These are phyloP conservation scores for Exserohilum rostratum DNA, from an alignment of 2,329 filamentous ascomycete genomes.

Conservation along the genomic window DNA sequence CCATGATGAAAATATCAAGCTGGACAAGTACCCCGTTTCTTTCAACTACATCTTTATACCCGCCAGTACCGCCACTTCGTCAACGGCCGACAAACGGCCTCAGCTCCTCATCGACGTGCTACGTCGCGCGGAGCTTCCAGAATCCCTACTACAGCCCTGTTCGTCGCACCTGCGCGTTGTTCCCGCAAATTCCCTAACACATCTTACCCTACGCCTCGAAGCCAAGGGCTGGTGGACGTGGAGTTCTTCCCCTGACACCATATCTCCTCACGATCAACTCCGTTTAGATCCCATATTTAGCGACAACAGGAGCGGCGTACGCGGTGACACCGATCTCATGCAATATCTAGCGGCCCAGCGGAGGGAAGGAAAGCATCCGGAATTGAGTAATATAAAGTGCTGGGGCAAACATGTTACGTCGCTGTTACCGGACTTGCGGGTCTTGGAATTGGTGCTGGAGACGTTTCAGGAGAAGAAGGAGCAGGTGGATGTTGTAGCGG, in stretches of 20 bases:
- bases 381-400: neutral
- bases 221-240: conserved; percentile 27
- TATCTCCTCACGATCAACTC: conserved; percentile 7
- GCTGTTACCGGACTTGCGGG: conserved; percentile 25
- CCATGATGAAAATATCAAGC: neutral
- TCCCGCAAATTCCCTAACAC: conserved; percentile 16
- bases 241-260: conserved; percentile 5
- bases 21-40: neutral
- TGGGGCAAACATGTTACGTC: conserved; percentile 22
- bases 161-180: conserved; percentile 5
- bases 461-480: conserved; percentile 31
- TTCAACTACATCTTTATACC: neutral
- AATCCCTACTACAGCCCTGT: neutral
- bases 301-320: too few species aligned
- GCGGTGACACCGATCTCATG: too few species aligned
- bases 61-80: neutral
- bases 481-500: conserved; percentile 32
- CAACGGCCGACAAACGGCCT: neutral
- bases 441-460: conserved; percentile 32
- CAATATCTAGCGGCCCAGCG: conserved; percentile 20
- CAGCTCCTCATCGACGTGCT: neutral
- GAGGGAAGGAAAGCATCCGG: conserved; percentile 18
- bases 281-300: conserved; percentile 29
- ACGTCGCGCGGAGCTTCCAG: neutral
- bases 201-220: conserved; percentile 25